Base-by-base conservation (phyloP, 192 early-diverging fungal species). In the Coemansia sp. region DNA sequence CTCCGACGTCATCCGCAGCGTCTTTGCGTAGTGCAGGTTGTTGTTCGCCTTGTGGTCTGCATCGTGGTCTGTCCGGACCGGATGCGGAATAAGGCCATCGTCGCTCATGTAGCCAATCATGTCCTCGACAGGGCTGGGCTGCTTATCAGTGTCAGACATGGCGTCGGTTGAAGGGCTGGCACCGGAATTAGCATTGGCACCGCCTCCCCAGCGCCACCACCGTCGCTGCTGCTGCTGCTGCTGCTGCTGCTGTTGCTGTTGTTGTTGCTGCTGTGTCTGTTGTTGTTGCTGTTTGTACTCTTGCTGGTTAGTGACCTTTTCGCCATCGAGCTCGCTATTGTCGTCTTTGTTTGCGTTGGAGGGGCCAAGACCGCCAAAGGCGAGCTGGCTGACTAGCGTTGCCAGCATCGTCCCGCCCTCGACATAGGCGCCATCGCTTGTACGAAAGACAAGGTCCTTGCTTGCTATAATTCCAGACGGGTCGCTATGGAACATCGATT, bases 1-100 rank as follows among this genome's bases (percentile, higher is more conserved):
- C 30, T 92, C 94, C 3, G 92, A 95, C 1, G 92, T 95, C 58
- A 99, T 76, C 15, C 95, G 85, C 38, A 99, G 74, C 0, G 91
- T 89, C 76, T 99, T 99, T 33, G 91, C 92, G 55, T 91, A 94
- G 38, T 83, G 77, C 45, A 25, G 7, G 7, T 48, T 48, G 7
- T 48, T 48, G 45, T 23, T 11, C 8, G 20, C 23, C 23, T 13
- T 20, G 6, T 22, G 23, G 8, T 25, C 7, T 23, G 52, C 59
- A n/a, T 81, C 73, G 9, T 23, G 65, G 34, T 47, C 65, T 17
- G 23, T 61, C 36, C 47, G 42, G 19, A 61, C 69, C 20, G 56
- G 50, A 29, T 64, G 78, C 7, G 68, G 6, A 6, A 72, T 23
- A 29, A 48, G 42, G 0, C 55, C 75, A 55, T 72, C 70, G 45